Evolutionary conservation across 306 rosid species (phyloP), one percentile per base, ranked within the genome.

Genomic region (Psophocarpus tetragonolobus): DNA sequence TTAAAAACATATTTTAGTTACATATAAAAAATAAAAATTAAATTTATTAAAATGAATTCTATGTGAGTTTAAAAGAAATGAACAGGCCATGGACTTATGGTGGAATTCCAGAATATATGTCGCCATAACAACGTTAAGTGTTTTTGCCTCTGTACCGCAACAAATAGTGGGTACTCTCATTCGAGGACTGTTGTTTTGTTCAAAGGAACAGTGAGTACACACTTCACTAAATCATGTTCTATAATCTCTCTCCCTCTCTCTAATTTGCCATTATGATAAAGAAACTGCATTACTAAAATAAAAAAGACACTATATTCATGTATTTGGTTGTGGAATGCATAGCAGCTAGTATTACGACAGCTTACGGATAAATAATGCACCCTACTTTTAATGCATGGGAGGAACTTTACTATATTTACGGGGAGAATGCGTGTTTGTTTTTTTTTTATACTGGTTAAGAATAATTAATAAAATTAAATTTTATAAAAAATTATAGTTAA

Each of bases 121-220:
- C 82, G 67, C 71, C 84, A 48, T 84, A 38, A 84, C 48, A 67
- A 56, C 20, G 14, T 5, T 18, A 57, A 39, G 67, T 77, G 76
- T 65, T 26, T 56, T 75, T 76, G 54, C 24, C 50, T 41, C 85
- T 82, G 85, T 82, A 82, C 32, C 47, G 74, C 84, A 79, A 72
- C 79, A 23, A 57, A 83, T 17, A 4, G 38, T 68, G 81, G 24
- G 38, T 36, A 15, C 33, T 6, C 5, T 58, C 20, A 53, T 54
- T 14, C 23, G 1, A 71, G 36, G 10, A 38, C 58, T 68, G 58
- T 68, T 72, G 80, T 61, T 81, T 68, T 44, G 75, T n/a, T 32
- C 8, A 4, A 58, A 29, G 64, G 56, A 48, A 27, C 38, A 68
- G 15, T 18, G 38, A 45, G 32, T 56, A 24, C 77, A 68, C 66